Percentiles rank a stretch among this genome's conserved stretches.
These are phyloP conservation scores for Carex pumila DNA, from an alignment of 176 grass and related monocot species.

Conservation along the genomic window DNA sequence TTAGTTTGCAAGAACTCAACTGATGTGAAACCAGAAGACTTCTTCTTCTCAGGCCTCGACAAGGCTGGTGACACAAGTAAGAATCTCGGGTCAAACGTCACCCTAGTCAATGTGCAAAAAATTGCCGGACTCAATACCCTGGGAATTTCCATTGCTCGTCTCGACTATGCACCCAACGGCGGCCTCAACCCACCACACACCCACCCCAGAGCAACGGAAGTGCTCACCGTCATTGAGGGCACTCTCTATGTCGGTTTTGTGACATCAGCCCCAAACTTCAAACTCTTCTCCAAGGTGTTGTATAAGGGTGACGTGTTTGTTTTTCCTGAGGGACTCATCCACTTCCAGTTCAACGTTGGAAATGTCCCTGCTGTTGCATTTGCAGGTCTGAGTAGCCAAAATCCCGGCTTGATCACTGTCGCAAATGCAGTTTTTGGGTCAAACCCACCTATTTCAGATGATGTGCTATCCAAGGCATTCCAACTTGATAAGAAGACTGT, in stretches of 20 bases:
- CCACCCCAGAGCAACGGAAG: slow-evolving; percentile 53
- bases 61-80: too few species aligned
- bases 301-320: slow-evolving; percentile 42
- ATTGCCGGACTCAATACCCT: too few species aligned
- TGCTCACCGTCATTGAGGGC: slow-evolving; percentile 32
- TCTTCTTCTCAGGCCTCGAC: too few species aligned
- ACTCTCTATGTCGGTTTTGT: slow-evolving; percentile 51
- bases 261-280: slow-evolving; percentile 39
- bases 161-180: too few species aligned
- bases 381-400: slow-evolving; percentile 50
- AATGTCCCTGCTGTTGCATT: slow-evolving; percentile 30
- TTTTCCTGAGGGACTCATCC: slow-evolving; percentile 52
- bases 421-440: slow-evolving; percentile 26
- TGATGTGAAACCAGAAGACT: too few species aligned
- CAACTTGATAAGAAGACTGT: slow-evolving; percentile 27
- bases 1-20: too few species aligned
- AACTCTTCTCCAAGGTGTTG: slow-evolving; percentile 38
- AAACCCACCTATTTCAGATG: slow-evolving; percentile 14
- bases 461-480: slow-evolving; percentile 43
- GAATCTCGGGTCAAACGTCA: too few species aligned
- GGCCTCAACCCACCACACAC: slow-evolving; percentile 32
- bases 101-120: too few species aligned
- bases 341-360: slow-evolving; percentile 44
- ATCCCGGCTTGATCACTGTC: slow-evolving; percentile 33
- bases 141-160: too few species aligned